phyloP scores from a whole-genome alignment of 2,329 filamentous ascomycete genomes.

The Trichoderma guizhouense region DNA sequence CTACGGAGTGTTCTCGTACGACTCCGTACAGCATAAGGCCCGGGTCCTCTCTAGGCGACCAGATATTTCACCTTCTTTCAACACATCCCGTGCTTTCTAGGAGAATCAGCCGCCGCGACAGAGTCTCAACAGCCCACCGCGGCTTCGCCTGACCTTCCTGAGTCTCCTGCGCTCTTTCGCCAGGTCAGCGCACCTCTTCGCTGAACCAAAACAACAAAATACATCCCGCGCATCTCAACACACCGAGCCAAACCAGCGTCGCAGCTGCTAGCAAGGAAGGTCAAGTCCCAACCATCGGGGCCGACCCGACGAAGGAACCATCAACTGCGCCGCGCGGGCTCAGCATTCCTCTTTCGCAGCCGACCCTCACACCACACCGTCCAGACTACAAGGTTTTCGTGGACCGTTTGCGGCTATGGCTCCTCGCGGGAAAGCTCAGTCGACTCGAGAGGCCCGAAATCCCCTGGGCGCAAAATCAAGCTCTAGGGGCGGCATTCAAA shows the following conservation, averaged over 20 bases:
- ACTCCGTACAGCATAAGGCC: background rate
- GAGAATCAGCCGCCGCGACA: background rate
- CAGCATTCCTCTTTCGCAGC: background rate
- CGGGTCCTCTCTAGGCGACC: background rate
- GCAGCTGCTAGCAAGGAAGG: background rate
- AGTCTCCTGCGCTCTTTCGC: background rate
- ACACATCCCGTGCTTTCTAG: background rate
- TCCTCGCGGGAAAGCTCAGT: constrained; percentile 30
- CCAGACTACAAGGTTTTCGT: background rate
- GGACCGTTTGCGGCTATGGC: constrained; percentile 29
- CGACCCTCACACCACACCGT: background rate
- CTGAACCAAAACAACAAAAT: background rate
- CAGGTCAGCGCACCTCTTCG: background rate
- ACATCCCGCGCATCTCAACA: background rate
- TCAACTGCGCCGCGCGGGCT: background rate
- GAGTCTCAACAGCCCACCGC: background rate
- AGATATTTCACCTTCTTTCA: background rate
- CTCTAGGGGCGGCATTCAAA: constrained; percentile 48
- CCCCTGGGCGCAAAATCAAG: constrained; percentile 30
- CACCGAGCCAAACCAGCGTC: background rate
- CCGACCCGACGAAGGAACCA: background rate
- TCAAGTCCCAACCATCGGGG: background rate
- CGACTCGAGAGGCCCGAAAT: constrained; percentile 33
- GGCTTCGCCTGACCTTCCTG: background rate
- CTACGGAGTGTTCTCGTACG: background rate